These are phyloP conservation scores for Puccinia novopanici DNA, from an alignment of 1,284 basidiomycete genomes.

Conservation along the genomic window DNA sequence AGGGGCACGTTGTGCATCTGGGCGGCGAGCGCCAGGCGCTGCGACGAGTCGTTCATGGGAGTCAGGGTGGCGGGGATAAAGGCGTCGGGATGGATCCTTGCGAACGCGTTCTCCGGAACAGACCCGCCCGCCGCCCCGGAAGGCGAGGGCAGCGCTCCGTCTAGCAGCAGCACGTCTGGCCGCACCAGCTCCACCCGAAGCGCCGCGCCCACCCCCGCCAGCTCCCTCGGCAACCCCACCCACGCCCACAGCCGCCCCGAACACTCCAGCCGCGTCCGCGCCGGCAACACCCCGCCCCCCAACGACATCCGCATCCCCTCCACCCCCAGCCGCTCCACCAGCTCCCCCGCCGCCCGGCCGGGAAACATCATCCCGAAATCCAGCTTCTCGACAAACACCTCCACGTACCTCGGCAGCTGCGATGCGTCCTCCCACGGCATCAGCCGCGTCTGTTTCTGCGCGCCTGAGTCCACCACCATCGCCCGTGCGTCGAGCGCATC, in stretches of 20 bases:
- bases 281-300: neutral
- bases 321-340: slow-evolving; percentile 6
- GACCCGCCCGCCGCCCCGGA: neutral
- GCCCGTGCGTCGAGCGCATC: no score
- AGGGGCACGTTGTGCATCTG: slow-evolving; percentile 13
- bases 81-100: neutral
- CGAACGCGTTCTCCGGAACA: slow-evolving; percentile 15
- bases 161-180: slow-evolving; percentile 6
- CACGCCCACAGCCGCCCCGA: neutral
- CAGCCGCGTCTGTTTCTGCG: neutral
- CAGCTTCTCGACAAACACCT: neutral
- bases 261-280: no score
- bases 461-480: no score
- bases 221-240: slow-evolving; percentile 1
- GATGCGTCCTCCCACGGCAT: no score
- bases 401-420: neutral
- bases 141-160: neutral
- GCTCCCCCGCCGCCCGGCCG: neutral
- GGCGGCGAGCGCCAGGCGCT: neutral
- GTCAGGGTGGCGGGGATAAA: neutral
- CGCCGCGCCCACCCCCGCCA: neutral
- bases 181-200: neutral
- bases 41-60: no score
- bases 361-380: slow-evolving; percentile 19
- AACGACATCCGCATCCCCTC: slow-evolving; percentile 27